Evolutionary conservation across 2,329 filamentous ascomycete species (phyloP), one percentile per base, ranked within the genome.

Genomic region (Talaromyces sp.): DNA sequence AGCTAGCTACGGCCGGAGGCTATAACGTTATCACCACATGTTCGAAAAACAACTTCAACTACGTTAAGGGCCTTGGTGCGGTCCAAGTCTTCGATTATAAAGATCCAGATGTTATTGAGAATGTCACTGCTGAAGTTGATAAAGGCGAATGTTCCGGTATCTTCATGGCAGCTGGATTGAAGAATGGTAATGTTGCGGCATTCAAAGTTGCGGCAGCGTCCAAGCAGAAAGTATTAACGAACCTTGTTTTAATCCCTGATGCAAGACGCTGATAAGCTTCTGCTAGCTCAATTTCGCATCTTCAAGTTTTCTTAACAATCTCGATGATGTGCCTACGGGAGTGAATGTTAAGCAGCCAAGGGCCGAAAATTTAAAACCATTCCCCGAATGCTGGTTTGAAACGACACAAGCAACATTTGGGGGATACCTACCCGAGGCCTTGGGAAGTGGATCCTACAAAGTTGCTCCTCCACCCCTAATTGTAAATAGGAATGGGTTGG

Each of bases 71-170:
- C 19, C 71, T 82, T 0, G 80, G 80, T 1, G 78, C 78, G 4
- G 68, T 63, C n/a, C 65, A 74, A 1, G 75, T 75, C 0, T 79
- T 78, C 51, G 78, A 81, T 64, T 80, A 80, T 66, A 71, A 71
- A n/a, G 43, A 54, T 26, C 53, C 58, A 11, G 8, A 31, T 8
- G 29, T 31, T 4, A 31, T 2, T 8, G 29, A 31, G 29, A 9
- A 31, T 6, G 8, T 31, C 8, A 8, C 29, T 6, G 2, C 9
- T 6, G 29, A 31, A 8, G 4, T 31, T 2, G 6, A 31, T 8
- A 31, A 31, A 31, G 29, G 6, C 29, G 29, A 5, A 31, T 31
- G 29, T 31, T 2, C 29, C 8, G 29, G 29, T 31, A 10, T 31
- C 29, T 31, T 31, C 29, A 31, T 31, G 29, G 29, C 29, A 8